Evolutionary conservation across 257 asterid species (phyloP), one percentile per base, ranked within the genome.

Genomic region (Misopates orontium): DNA sequence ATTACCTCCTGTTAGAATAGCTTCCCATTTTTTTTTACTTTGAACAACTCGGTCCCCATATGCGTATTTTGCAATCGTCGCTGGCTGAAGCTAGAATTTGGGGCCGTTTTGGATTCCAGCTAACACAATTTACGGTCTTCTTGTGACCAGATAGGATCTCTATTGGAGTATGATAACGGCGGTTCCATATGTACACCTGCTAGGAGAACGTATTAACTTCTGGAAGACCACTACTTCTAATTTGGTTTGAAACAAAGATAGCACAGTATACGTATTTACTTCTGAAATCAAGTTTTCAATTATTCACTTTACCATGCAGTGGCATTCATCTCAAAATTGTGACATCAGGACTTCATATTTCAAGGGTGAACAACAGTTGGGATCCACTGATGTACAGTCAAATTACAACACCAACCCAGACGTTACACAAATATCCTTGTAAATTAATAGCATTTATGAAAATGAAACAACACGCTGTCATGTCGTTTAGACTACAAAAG

Each of bases 41-140:
- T n/a, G 56, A 71, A 64, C 64, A 11, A 54, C 77, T 59, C 17
- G 97, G 98, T 42, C 98, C 96, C 98, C 98, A 92, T 74, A 92
- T 81, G 56, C 98, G 96, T 55, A 92, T 78, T 0, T 90, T 89
- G 42, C 85, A 86, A 76, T 92, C 98, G 64, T 89, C 98, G 36
- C 98, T 89, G 23, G 97, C 97, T 14, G 97, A 92, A 66, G 97
- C 98, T 69, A 89, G 72, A 89, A 92, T 87, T 21, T 83, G 82
- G 54, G 78, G 87, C 66, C 81, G 86, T 57, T 32, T 69, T 1
- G 97, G 91, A 64, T 92, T 92, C 97, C 98, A 92, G 81, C 93
- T 87, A 68, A 92, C 96, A 44, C 89, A 82, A 71, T 92, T 92
- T 71, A 92, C 98, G 10, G 96, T 87, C 89, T 60, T 82, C 68